Base-by-base conservation (phyloP, 768 basidiomycete species). In the Leccinum ochraceum region DNA sequence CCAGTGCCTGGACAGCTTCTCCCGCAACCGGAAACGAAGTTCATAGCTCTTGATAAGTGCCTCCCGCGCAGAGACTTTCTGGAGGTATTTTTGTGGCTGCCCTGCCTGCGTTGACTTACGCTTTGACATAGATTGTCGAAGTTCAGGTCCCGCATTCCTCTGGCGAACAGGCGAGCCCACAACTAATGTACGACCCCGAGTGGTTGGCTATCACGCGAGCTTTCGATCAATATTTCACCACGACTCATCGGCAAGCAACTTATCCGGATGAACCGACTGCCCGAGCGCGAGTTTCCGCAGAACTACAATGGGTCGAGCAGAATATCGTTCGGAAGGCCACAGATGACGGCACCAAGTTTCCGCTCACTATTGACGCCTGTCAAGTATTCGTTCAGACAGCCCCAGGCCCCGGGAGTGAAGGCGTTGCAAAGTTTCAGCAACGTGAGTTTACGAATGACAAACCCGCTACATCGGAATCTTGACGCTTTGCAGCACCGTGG, bases 131-230 rank as follows among this genome's bases (percentile, higher is more conserved):
- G 93, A 82, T 94, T 9, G 71, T 95, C 49, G 92, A 95, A 55
- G 72, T 92, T 24, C 76, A 79, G 5, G 65, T 67, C 49, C 54
- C 53, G 39, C n/a, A 56, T 54, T 57, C 70, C 55, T 57, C 60
- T 26, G 42, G 53, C 56, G 37, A 56, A 36, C 60, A 63, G 53
- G 42, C 56, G 10, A 51, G 32, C 9, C 81, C 83, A 5, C 63
- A 60, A 0, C 68, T 98, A 20, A 80, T 82, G 14, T 97, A 84
- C 73, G 95, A 98, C 68, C 87, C 88, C 0, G 87, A 94, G 71
- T 99, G 97, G 97, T 85, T 98, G 52, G 95, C 94, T 0, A 94
- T 99, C 68, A 87, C 86, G 5, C 89, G 92, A 7, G 94, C 93
- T 0, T 90, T 95, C 65, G 85, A 94, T 61, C 87, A 88, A 0